These are phyloP conservation scores for Lichtheimia ramosa DNA, from an alignment of 371 early-diverging fungal genomes.

Conservation along the genomic window DNA sequence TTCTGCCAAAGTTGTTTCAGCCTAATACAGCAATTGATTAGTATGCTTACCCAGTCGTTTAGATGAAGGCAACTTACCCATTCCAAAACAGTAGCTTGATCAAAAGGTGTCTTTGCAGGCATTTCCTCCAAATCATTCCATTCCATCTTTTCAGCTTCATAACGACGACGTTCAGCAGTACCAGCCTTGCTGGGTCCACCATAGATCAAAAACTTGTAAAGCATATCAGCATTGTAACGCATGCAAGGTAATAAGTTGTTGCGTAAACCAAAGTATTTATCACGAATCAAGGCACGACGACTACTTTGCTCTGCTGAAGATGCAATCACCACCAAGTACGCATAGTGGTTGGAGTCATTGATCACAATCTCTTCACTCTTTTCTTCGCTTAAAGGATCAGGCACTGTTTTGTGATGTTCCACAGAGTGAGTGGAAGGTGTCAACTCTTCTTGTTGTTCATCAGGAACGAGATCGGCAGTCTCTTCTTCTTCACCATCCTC, in stretches of 20 bases:
- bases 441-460: background rate
- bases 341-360: slow-evolving; percentile 39
- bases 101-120: slow-evolving; percentile 17
- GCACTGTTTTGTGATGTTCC: slow-evolving; percentile 11
- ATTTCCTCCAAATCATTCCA: slow-evolving; percentile 42
- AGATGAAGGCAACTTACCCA: too few relatives aligned
- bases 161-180: slow-evolving; percentile 36
- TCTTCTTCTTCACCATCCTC: background rate
- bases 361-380: slow-evolving; percentile 13
- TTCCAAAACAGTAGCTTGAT: slow-evolving; percentile 27
- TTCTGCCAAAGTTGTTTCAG: slow-evolving; percentile 20
- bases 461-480: background rate
- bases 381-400: slow-evolving; percentile 16
- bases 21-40: too few relatives aligned
- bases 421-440: slow-evolving; percentile 14
- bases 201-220: slow-evolving; percentile 55
- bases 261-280: slow-evolving; percentile 49
- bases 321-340: slow-evolving; percentile 52
- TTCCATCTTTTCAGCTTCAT: slow-evolving; percentile 59
- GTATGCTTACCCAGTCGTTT: too few relatives aligned
- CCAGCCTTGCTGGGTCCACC: slow-evolving; percentile 32
- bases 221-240: slow-evolving; percentile 33
- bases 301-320: slow-evolving; percentile 36
- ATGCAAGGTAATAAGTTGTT: slow-evolving; percentile 52
- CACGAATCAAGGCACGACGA: slow-evolving; percentile 47